Evolutionary conservation across 129 eudicot genomes (phyloP), one percentile per base, ranked within the genome.

Genomic region (Arctium lappa): DNA sequence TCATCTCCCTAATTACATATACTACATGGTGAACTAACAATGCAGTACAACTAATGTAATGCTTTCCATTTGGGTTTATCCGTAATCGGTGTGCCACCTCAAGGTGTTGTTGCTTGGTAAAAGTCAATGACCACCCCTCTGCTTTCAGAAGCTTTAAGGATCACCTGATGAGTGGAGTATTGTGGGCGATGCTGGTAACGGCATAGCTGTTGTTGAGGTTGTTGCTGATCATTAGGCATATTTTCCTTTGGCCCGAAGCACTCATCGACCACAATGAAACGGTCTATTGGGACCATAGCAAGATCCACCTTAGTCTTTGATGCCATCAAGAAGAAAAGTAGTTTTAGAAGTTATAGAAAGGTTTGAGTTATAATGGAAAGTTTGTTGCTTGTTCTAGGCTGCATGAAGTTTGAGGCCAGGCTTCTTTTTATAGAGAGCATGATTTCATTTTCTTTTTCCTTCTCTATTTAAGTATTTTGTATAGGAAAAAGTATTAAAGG

Each of bases 21-120:
- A 60, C 46, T 44, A 16, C 40, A 37, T 66, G 8, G 77, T 44
- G 44, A 76, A 40, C 76, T 73, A 75, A 48, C 79, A 60, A 84
- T 30, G 69, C 65, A 72, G 33, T 60, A 81, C 77, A 74, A 18
- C 68, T 60, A n/a, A 76, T 44, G 13, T 31, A 66, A 30, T 11
- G 88, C 69, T 29, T 50, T 81, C 74, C n/a, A 40, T 39, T 78
- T 62, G 6, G 72, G 75, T 53, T 74, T 18, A 68, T 81, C 84
- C 81, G 63, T 22, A 70, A 69, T 48, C 56, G 46, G 48, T 6
- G n/a, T 73, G 40, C 88, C 91, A 71, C 81, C 84, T n/a, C 70
- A 80, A 40, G 75, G 22, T 73, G 83, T 75, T 40, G 85, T 80
- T 8, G 80, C 88, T 84, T 90, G 73, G 79, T 77, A 82, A 74